Conservation (phyloP, 805 yeast species). For the Saturnispora hagleri region DNA sequence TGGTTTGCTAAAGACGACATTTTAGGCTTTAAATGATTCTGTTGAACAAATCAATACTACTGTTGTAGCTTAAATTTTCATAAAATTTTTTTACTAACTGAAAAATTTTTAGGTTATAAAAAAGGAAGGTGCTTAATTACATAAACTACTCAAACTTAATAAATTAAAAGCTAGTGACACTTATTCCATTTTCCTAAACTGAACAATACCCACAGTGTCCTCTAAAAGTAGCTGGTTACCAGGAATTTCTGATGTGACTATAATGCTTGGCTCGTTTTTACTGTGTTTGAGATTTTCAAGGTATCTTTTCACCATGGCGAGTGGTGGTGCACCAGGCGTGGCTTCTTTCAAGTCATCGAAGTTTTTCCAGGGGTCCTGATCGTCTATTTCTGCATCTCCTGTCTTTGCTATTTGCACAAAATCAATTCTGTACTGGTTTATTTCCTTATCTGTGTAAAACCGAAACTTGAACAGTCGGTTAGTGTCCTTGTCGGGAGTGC, state of each 20-base stretch:
- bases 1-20: constrained; percentile 64
- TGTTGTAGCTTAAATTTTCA: neutral
- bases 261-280: constrained; percentile 20
- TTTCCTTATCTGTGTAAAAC: constrained; percentile 5
- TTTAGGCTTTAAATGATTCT: neutral
- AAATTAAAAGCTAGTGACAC: neutral
- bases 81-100: neutral
- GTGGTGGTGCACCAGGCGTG: constrained; percentile 10
- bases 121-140: neutral
- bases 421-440: constrained; percentile 12
- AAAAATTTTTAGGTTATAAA: neutral
- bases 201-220: constrained; percentile 16
- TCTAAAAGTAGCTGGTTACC: constrained; percentile 13
- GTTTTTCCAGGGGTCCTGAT: constrained; percentile 18
- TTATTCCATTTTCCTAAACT: constrained; percentile 11
- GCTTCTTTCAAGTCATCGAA: constrained; percentile 10
- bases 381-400: constrained; percentile 10
- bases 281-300: constrained; percentile 13
- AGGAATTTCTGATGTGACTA: constrained; percentile 14
- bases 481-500: neutral
- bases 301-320: constrained; percentile 13
- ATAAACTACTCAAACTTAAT: neutral
- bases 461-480: neutral
- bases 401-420: constrained; percentile 9
- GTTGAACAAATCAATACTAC: neutral